Evolutionary conservation across 805 yeast species (phyloP).

Genomic region (Candida sphagnicola): DNA sequence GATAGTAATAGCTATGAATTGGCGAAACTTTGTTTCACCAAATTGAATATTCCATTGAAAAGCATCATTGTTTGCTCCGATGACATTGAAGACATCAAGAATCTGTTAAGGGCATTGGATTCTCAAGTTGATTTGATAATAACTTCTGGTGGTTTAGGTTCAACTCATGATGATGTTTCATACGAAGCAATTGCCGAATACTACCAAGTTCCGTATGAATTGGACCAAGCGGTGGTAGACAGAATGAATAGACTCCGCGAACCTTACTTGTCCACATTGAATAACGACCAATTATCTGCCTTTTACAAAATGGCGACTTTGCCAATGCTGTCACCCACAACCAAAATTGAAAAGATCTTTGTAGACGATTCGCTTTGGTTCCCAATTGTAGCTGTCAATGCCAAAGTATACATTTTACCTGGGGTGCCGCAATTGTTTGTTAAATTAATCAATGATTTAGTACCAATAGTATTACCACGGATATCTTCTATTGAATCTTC

Average conservation of each 20-base stretch:
- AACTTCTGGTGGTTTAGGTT: slow-evolving; percentile 76
- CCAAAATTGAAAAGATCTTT: slow-evolving; percentile 39
- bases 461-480: slow-evolving; percentile 28
- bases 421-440: slow-evolving; percentile 79
- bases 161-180: slow-evolving; percentile 89
- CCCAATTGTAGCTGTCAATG: slow-evolving; percentile 68
- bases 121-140: slow-evolving; percentile 57
- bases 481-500: slow-evolving; percentile 10
- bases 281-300: slow-evolving; percentile 49
- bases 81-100: slow-evolving; percentile 59
- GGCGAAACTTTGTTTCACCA: slow-evolving; percentile 63
- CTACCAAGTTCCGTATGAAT: slow-evolving; percentile 44
- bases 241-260: slow-evolving; percentile 54
- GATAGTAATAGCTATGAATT: slow-evolving; percentile 76
- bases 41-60: slow-evolving; percentile 60
- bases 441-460: slow-evolving; percentile 44
- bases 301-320: slow-evolving; percentile 77
- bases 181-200: slow-evolving; percentile 72
- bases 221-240: slow-evolving; percentile 55
- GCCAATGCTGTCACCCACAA: slow-evolving; percentile 39
- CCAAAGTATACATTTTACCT: slow-evolving; percentile 69
- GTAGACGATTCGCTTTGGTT: slow-evolving; percentile 66
- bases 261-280: slow-evolving; percentile 26
- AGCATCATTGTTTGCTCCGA: slow-evolving; percentile 76
- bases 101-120: slow-evolving; percentile 45